Evolutionary conservation across 2,329 filamentous ascomycete species (phyloP).

Genomic region (Apiospora sp.): DNA sequence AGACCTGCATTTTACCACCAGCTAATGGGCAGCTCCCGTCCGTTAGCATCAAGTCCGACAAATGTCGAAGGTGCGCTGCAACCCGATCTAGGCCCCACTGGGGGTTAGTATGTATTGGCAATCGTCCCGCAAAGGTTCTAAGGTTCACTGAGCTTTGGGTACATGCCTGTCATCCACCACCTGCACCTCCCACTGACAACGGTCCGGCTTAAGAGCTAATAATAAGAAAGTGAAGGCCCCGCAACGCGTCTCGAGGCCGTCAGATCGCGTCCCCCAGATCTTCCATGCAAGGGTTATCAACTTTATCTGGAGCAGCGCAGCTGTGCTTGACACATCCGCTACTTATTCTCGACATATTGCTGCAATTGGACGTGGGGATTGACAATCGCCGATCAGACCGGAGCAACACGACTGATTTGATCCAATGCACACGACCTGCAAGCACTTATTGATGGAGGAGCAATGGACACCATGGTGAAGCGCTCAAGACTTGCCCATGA

Average conservation of each 20-base stretch:
- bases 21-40: slow-evolving; percentile 4
- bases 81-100: slow-evolving; percentile 5
- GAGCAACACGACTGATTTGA: neutral
- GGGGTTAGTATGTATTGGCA: slow-evolving; percentile 2
- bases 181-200: neutral
- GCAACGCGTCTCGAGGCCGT: neutral
- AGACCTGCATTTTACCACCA: neutral
- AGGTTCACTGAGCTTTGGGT: neutral
- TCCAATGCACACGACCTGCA: slow-evolving; percentile 4
- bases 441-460: neutral
- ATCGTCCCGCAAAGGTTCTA: neutral
- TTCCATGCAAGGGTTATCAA: neutral
- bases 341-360: neutral
- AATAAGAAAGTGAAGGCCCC: neutral
- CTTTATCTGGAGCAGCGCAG: slow-evolving; percentile 4
- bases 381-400: too few relatives aligned
- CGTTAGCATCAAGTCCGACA: slow-evolving; percentile 4
- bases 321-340: neutral
- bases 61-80: neutral
- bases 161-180: neutral
- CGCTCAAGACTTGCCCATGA: neutral
- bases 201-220: neutral
- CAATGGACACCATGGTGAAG: slow-evolving; percentile 20
- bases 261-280: slow-evolving; percentile 9
- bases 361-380: neutral